Evolutionary conservation across 225 moss, liverwort and hornwort genomes (phyloP), one percentile per base, ranked within the genome.

Genomic region (Antitrichia curtipendula): DNA sequence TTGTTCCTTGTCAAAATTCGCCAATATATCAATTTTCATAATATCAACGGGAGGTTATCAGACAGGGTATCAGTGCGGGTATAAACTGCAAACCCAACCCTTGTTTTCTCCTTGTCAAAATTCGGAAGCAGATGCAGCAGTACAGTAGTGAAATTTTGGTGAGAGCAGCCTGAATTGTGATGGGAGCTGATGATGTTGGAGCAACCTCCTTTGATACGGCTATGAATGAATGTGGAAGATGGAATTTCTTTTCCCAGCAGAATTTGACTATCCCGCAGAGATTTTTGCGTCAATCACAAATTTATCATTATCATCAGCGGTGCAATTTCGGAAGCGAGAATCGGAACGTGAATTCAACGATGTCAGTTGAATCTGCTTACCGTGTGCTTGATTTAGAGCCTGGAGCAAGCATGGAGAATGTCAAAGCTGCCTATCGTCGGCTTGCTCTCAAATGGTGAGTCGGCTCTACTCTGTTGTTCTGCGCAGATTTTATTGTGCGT

Each of bases 351-450:
- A 86, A 88, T 60, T 84, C 88, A 47, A 84, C 81, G n/a, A 90
- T 94, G 89, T 91, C 94, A 43, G 83, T 94, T 25, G 92, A 91
- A 58, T 86, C 96, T 84, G 98, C 96, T 1, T 98, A 96, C 82
- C 94, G 93, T 17, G 94, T 88, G 87, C 95, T 98, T 34, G 92
- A 94, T 84, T 93, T 98, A 79, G 93, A 96, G 53, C 88, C 90
- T 43, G 94, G 94, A 74, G 96, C 95, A 28, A 96, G 86, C 85
- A 80, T 97, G 89, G 98, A 95, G 32, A 90, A 91, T 81, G 98
- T 98, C 82, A 98, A 98, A 85, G 96, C 94, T 85, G 96, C 98
- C 75, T 98, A 98, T 83, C 96, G 98, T 62, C 94, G 93, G 57
- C 96, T 96, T 61, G 98, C 98, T 40, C 87, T 98, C 66, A 93